phyloP scores from a whole-genome alignment of 495 filamentous ascomycete species.

The Aspergillus affinis region DNA sequence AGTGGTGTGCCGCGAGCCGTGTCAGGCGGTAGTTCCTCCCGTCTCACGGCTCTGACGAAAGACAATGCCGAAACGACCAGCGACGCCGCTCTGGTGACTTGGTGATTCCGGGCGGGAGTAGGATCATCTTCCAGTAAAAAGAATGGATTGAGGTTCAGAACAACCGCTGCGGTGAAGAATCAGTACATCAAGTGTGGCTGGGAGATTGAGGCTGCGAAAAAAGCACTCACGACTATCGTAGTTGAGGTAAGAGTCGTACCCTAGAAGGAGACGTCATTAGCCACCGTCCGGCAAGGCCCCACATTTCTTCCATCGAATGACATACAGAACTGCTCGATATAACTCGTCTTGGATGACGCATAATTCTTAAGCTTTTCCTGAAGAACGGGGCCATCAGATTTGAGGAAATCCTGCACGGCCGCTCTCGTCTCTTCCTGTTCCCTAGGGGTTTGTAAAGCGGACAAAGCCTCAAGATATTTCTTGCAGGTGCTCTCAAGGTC shows the following conservation, averaged over 20 bases:
- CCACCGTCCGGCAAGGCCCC: not conserved
- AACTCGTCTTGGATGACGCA: slow-evolving; percentile 89
- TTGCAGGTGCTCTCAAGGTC: slow-evolving; percentile 80
- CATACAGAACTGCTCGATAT: slow-evolving; percentile 98
- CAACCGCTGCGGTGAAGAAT: slow-evolving; percentile 61
- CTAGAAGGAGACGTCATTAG: slow-evolving; percentile 43
- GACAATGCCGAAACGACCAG: slow-evolving; percentile 85
- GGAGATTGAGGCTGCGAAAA: not conserved
- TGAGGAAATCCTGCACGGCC: slow-evolving; percentile 83
- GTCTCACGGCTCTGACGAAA: slow-evolving; percentile 90
- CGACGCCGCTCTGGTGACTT: slow-evolving; percentile 92
- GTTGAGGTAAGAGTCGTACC: slow-evolving; percentile 98
- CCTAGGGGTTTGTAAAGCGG: slow-evolving; percentile 73
- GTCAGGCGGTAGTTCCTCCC: slow-evolving; percentile 91
- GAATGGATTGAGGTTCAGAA: slow-evolving; percentile 96
- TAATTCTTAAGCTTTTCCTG: slow-evolving; percentile 92
- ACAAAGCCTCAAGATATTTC: slow-evolving; percentile 78
- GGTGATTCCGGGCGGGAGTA: slow-evolving; percentile 91
- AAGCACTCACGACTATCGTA: slow-evolving; percentile 76
- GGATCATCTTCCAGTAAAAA: slow-evolving; percentile 98
- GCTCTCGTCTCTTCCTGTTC: slow-evolving; percentile 82
- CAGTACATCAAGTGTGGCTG: slow-evolving; percentile 2
- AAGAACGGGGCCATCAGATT: slow-evolving; percentile 76
- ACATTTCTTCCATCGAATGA: slow-evolving; percentile 15
- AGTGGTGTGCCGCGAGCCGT: slow-evolving; percentile 77